These are phyloP conservation scores for Alternaria burnsii DNA, from an alignment of 2,329 filamentous ascomycete genomes.

Conservation along the genomic window DNA sequence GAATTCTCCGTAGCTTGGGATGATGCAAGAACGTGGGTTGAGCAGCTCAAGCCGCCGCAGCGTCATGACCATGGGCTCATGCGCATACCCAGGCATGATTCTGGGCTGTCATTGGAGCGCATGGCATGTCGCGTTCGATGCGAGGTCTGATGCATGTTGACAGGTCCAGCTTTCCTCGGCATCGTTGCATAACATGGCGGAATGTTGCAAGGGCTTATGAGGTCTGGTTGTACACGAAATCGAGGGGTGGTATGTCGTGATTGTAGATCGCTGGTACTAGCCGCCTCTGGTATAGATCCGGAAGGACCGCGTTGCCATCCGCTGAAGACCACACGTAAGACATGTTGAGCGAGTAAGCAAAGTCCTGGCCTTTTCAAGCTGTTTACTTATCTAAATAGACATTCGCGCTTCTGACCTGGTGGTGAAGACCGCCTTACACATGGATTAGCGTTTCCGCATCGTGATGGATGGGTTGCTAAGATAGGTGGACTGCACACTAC, in stretches of 20 bases:
- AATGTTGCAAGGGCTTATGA: constrained; percentile 10
- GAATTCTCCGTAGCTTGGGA: constrained; percentile 13
- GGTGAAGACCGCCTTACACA: too few species aligned
- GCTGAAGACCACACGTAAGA: neutral
- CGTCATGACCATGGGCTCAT: constrained; percentile 18
- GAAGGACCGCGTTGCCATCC: neutral
- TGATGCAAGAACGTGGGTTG: constrained; percentile 45
- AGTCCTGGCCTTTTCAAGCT: neutral
- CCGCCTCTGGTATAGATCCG: constrained; percentile 1
- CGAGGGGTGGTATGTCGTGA: constrained; percentile 47
- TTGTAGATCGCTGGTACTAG: constrained; percentile 31
- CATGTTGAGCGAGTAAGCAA: neutral
- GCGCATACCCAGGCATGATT: constrained; percentile 6
- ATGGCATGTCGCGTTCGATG: constrained; percentile 3
- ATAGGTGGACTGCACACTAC: neutral
- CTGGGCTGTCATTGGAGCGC: constrained; percentile 29
- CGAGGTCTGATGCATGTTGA: constrained; percentile 12
- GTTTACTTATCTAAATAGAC: neutral
- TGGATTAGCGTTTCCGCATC: neutral
- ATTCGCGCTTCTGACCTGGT: neutral
- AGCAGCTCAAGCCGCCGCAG: constrained; percentile 14
- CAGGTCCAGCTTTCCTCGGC: constrained; percentile 5
- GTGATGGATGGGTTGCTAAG: neutral
- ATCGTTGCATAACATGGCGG: constrained; percentile 1
- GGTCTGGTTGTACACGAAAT: constrained; percentile 36